Evolutionary conservation across 2,329 filamentous ascomycete genomes (phyloP).

Genomic region (Aspergillus sp.): DNA sequence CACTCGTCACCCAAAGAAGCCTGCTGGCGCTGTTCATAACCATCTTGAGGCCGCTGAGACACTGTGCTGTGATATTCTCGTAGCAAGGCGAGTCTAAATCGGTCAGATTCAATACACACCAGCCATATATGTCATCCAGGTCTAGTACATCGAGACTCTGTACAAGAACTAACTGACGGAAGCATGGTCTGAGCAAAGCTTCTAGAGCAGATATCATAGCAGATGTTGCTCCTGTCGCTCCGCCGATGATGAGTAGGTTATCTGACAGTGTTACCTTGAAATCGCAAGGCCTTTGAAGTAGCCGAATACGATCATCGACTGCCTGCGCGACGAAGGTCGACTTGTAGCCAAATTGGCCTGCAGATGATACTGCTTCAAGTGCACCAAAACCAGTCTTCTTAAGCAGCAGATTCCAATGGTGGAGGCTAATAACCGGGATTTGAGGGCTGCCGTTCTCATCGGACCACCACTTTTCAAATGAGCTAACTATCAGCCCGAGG

Average conservation of each 20-base stretch:
- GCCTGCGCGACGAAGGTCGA: conserved; percentile 9
- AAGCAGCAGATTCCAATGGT: conserved; percentile 2
- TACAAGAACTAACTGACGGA: not conserved
- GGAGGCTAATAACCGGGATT: not conserved
- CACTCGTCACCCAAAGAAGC: conserved; percentile 12
- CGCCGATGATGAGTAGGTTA: not conserved
- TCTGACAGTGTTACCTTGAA: not conserved
- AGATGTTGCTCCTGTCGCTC: not conserved
- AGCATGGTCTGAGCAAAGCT: not conserved
- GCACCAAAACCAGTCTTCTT: conserved; percentile 2
- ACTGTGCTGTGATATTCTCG: not conserved
- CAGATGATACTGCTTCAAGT: not conserved
- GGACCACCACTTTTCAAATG: not conserved
- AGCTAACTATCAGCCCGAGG: not conserved
- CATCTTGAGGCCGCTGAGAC: not conserved
- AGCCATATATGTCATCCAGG: not conserved
- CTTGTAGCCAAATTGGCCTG: not conserved
- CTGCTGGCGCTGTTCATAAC: not conserved
- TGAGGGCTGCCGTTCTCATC: not conserved
- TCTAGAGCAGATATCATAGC: not conserved
- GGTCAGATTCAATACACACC: not conserved
- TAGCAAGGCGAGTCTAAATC: conserved; percentile 3
- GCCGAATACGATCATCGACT: not conserved
- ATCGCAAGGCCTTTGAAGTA: too few relatives aligned
- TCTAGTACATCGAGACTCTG: not conserved